Evolutionary conservation across 345 rosid genomes (phyloP), one percentile per base, ranked within the genome.

Genomic region (Rubroshorea leprosula): DNA sequence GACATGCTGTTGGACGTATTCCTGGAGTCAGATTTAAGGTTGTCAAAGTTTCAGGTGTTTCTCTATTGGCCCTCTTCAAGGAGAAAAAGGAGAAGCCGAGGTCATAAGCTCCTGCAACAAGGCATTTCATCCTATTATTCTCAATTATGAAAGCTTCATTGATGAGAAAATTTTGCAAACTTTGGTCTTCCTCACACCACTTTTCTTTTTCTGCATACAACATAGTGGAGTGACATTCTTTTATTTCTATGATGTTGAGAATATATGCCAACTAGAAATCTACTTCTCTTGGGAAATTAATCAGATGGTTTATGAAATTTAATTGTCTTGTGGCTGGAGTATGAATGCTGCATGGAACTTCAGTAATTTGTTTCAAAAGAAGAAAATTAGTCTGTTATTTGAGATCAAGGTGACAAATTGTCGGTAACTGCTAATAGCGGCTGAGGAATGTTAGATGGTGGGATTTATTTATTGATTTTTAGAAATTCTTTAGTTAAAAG

Each of bases 1-100:
- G 90, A 16, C 90, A 80, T 63, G 83, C 90, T 0, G 86, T 83
- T 0, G 90, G 90, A 67, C 87, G 79, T 84, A 81, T 79, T 82
- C 87, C 85, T 55, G 85, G 91, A 43, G 91, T 84, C 20, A 74
- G 91, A 64, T 84, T 84, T 69, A 84, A 84, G 87, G 87, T 81
- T 6, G 91, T 82, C 58, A 82, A 77, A 77, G 87, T 82, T 2
- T 84, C 91, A 53, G 87, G 85, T 50, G 85, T 84, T 26, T 84
- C 90, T 24, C 87, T 84, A 50, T 62, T 76, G 49, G 91, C 87
- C 6, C 80, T 84, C 8, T 82, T 79, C 63, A n/a, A n/a, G n/a
- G n/a, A n/a, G n/a, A n/a, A n/a, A n/a, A n/a, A n/a, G n/a, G n/a
- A n/a, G n/a, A n/a, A 84, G 73, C 91, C 87, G 54, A 80, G 87